phyloP scores from a whole-genome alignment of 768 basidiomycete genomes.

The Tylopilus cervinicoccineus region DNA sequence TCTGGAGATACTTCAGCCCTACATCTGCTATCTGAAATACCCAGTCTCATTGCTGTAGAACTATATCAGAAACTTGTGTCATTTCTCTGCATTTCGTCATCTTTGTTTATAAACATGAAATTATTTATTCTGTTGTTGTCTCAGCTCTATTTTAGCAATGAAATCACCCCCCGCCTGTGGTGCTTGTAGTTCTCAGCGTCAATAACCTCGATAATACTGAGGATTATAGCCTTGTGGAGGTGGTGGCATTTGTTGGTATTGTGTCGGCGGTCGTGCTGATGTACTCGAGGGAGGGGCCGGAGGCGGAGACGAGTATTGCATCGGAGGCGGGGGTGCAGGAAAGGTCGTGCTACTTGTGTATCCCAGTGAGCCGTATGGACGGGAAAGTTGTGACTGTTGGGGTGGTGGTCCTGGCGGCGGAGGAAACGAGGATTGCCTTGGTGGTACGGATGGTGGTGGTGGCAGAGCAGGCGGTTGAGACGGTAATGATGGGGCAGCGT shows the following conservation, averaged over 20 bases:
- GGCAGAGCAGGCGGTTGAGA: conserved; percentile 15
- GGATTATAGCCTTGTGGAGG: conserved; percentile 29
- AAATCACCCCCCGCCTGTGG: too few species aligned
- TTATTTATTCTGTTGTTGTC: neutral
- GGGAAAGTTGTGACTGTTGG: conserved; percentile 17
- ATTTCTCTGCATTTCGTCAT: too few species aligned
- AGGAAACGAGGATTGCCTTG: conserved; percentile 25
- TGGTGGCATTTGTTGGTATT: conserved; percentile 28
- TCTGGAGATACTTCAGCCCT: too few species aligned
- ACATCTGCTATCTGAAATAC: too few species aligned
- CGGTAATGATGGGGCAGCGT: neutral
- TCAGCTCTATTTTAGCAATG: neutral
- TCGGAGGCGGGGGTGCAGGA: conserved; percentile 29
- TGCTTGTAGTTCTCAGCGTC: conserved; percentile 15
- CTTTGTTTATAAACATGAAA: too few species aligned
- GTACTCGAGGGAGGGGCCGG: conserved; percentile 14
- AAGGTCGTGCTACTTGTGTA: conserved; percentile 13
- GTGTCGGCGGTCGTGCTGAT: conserved; percentile 17
- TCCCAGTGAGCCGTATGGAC: conserved; percentile 16
- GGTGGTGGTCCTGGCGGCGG: conserved; percentile 16
- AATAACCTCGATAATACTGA: conserved; percentile 31
- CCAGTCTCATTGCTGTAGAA: too few species aligned
- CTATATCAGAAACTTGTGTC: too few species aligned
- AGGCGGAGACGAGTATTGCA: conserved; percentile 22
- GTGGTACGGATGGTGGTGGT: conserved; percentile 17